Evolutionary conservation across 1,284 basidiomycete species (phyloP).

Genomic region (Inonotus hispidus): DNA sequence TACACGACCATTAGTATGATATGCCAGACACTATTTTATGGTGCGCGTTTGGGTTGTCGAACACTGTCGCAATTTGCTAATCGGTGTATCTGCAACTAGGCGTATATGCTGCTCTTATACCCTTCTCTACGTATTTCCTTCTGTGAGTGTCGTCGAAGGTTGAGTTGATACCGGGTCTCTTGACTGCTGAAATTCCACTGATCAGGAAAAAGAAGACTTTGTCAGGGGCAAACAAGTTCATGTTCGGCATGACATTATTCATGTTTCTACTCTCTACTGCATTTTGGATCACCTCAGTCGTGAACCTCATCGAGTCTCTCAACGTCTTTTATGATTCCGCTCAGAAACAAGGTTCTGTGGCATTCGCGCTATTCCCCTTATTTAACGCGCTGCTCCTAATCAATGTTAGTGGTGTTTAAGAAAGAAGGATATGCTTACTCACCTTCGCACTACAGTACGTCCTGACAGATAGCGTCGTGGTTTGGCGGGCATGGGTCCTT

Average conservation of each 20-base stretch:
- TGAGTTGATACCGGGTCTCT: not conserved
- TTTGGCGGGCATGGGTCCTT: not conserved
- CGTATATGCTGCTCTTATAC: not conserved
- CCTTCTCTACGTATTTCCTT: not conserved
- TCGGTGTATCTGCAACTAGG: too few species aligned
- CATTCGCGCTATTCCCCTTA: too few species aligned
- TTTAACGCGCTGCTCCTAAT: not conserved
- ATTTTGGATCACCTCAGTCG: not conserved
- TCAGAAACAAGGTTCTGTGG: too few species aligned
- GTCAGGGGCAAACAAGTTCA: not conserved
- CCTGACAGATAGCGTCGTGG: not conserved
- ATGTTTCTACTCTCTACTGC: not conserved
- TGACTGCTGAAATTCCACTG: too few species aligned
- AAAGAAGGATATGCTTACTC: too few species aligned
- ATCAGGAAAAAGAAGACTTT: not conserved
- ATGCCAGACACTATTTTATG: slow-evolving; percentile 1
- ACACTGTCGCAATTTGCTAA: too few species aligned
- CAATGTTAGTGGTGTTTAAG: not conserved
- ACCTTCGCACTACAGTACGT: not conserved
- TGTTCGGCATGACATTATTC: not conserved
- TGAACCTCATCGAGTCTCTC: not conserved
- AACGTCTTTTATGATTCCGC: too few species aligned
- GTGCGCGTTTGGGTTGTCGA: not conserved
- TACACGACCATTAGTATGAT: too few species aligned
- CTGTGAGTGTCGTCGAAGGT: slow-evolving; percentile 1